Evolutionary conservation across 495 filamentous ascomycete genomes (phyloP).

Genomic region (Penicillium simplicissimum): DNA sequence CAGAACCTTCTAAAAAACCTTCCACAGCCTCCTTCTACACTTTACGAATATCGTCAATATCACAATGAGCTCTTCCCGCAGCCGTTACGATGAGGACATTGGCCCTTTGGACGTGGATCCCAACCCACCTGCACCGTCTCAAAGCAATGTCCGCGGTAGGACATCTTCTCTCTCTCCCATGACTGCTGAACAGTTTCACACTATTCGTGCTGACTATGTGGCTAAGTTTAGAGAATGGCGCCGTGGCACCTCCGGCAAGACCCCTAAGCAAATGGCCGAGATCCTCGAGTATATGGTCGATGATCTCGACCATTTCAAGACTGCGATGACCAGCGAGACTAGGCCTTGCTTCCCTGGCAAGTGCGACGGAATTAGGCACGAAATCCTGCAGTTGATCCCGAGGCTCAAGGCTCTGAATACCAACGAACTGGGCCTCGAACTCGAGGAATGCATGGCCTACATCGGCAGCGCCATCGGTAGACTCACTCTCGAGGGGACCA

Average conservation of each 20-base stretch:
- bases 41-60: neutral
- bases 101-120: constrained; percentile 3
- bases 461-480: neutral
- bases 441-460: neutral
- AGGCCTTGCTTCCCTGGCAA: neutral
- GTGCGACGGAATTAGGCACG: neutral
- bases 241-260: neutral
- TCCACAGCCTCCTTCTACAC: neutral
- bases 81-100: neutral
- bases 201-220: neutral
- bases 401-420: neutral
- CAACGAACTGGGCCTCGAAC: neutral
- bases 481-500: neutral
- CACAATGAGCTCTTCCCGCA: neutral
- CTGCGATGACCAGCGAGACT: neutral
- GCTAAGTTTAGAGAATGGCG: neutral
- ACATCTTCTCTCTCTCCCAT: neutral
- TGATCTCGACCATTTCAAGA: neutral
- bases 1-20: neutral
- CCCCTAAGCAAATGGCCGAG: constrained; percentile 1
- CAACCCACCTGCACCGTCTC: neutral
- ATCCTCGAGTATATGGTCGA: constrained; percentile 8
- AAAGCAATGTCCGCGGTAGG: neutral
- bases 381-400: neutral
- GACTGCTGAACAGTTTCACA: neutral